A percentile compares a stretch with the other conserved stretches of the same genome.
phyloP scores from a whole-genome alignment of 1,284 basidiomycete species.

The Austroboletus niveus region DNA sequence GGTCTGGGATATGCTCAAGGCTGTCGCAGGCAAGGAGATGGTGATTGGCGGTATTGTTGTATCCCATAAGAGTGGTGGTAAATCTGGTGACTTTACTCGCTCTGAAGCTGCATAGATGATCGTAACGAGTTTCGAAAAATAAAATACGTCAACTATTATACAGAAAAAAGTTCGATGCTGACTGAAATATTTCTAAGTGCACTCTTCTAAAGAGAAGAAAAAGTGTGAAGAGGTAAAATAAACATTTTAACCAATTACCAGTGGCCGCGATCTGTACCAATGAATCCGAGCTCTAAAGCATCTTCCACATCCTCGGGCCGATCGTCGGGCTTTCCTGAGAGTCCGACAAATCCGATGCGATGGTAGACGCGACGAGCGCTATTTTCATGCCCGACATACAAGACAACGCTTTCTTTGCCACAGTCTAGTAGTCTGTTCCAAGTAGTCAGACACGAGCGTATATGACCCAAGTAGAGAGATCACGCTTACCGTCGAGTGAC shows the following conservation, averaged over 20 bases:
- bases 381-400: conserved; percentile 54
- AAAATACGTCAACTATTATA: background rate
- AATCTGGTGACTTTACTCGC: conserved; percentile 62
- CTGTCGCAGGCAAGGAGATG: conserved; percentile 84
- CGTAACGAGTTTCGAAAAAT: background rate
- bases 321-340: conserved; percentile 22
- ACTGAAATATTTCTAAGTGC: too few relatives aligned
- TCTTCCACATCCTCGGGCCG: conserved; percentile 37
- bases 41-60: conserved; percentile 68
- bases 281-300: conserved; percentile 52
- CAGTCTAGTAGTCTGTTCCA: conserved; percentile 35
- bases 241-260: conserved; percentile 12
- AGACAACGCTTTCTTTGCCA: conserved; percentile 40
- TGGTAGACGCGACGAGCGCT: conserved; percentile 48
- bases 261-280: conserved; percentile 28
- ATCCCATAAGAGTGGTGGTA: conserved; percentile 68
- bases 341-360: conserved; percentile 49
- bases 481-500: conserved; percentile 39
- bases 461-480: background rate
- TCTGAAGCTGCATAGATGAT: background rate
- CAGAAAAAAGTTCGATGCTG: background rate
- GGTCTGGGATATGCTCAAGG: conserved; percentile 93
- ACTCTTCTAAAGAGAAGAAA: background rate
- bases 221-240: background rate
- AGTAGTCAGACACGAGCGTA: conserved; percentile 5